These are phyloP conservation scores for Rhynchosporium secalis DNA, from an alignment of 2,329 filamentous ascomycete genomes.

Conservation along the genomic window DNA sequence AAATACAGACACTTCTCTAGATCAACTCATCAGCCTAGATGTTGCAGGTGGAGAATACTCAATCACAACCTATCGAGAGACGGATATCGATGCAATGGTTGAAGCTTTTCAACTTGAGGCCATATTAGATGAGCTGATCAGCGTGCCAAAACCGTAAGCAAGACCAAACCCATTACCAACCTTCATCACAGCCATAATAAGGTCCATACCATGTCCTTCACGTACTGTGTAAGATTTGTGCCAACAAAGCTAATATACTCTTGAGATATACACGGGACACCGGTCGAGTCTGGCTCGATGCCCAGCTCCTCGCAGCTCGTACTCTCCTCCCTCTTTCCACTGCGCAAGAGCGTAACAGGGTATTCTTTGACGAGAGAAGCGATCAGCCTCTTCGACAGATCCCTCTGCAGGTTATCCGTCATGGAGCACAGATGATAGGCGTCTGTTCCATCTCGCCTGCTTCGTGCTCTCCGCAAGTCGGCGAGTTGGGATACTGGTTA, in stretches of 20 bases:
- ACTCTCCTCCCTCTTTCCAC: not conserved
- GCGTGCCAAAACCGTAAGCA: conserved; percentile 4
- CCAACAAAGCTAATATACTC: not conserved
- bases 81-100: not conserved
- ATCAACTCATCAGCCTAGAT: not conserved
- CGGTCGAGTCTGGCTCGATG: not conserved
- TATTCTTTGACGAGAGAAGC: not conserved
- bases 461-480: conserved; percentile 2
- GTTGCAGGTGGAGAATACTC: conserved; percentile 1
- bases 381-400: not conserved
- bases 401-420: not conserved
- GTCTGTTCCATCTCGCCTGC: conserved; percentile 1
- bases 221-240: no score
- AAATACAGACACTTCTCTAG: not conserved
- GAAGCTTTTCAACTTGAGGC: conserved; percentile 5
- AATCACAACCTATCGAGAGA: conserved; percentile 3
- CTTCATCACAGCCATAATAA: no score
- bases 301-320: not conserved
- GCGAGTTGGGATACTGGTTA: conserved; percentile 7
- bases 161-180: no score
- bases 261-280: not conserved
- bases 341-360: not conserved
- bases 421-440: not conserved
- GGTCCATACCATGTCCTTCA: no score
- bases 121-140: conserved; percentile 3